phyloP scores from a whole-genome alignment of 257 asterid species.

The Solanum gracilifrons region DNA sequence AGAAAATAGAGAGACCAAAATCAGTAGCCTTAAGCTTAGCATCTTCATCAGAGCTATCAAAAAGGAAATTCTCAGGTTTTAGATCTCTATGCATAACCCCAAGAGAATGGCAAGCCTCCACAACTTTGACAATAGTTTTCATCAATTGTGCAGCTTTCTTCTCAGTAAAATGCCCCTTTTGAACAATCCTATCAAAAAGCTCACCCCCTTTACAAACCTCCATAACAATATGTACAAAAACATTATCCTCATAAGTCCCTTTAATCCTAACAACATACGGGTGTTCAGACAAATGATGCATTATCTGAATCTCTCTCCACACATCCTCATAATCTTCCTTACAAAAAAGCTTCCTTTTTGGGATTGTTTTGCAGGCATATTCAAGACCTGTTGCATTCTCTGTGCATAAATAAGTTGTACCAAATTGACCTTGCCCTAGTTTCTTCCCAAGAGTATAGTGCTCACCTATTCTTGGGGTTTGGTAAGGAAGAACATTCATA shows the following conservation, averaged over 20 bases:
- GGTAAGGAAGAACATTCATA: conserved; percentile 2
- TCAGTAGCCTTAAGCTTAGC: conserved; percentile 15
- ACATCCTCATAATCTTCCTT: conserved; percentile 14
- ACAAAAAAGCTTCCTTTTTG: neutral
- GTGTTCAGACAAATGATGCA: conserved; percentile 14
- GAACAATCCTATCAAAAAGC: conserved; percentile 15
- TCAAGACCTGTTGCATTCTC: conserved; percentile 5
- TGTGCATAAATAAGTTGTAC: conserved; percentile 10
- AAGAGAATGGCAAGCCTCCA: conserved; percentile 10
- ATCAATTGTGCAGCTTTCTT: conserved; percentile 9
- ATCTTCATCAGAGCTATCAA: conserved; percentile 7
- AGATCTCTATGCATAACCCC: conserved; percentile 22
- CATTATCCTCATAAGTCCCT: conserved; percentile 14
- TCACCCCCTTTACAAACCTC: conserved; percentile 21
- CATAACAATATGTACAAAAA: conserved; percentile 14
- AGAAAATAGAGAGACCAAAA: conserved; percentile 12
- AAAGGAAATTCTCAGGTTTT: conserved; percentile 17
- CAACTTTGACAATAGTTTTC: conserved; percentile 12
- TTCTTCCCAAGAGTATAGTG: conserved; percentile 9
- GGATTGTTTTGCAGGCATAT: conserved; percentile 15
- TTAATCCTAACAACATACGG: conserved; percentile 11
- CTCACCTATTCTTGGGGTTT: conserved; percentile 4
- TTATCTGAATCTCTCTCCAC: conserved; percentile 13
- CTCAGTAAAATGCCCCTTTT: conserved; percentile 17
- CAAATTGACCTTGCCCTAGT: conserved; percentile 17